Evolutionary conservation across 164 flowering plant species (phyloP), one percentile per base, ranked within the genome.

Genomic region (Macadamia tetraphylla): DNA sequence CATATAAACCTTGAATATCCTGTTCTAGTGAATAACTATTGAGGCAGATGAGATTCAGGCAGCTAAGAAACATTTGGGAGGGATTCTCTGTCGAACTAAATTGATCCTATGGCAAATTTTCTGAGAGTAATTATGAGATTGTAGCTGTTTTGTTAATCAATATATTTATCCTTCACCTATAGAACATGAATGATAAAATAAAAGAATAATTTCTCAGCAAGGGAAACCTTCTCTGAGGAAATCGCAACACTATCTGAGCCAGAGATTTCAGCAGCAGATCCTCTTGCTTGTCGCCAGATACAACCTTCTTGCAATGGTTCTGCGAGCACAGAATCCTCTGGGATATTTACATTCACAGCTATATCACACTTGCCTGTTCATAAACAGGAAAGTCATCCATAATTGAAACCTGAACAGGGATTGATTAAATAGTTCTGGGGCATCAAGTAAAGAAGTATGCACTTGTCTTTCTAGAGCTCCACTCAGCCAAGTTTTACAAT

Each of bases 241-340:
- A 74, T 74, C 3, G 67, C 76, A 52, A 70, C 69, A 6, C 48
- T 75, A 52, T 88, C 84, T 32, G 73, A 71, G 53, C 77, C 84
- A 29, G 82, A 81, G 32, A 86, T 70, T 78, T 81, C 89, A 60
- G 80, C 62, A 46, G 94, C 96, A 70, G 97, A 77, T 3, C 99
- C 98, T 78, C 97, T 89, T 56, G 91, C 85, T 69, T 83, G 97
- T 70, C 91, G 82, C 98, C 98, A 92, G 75, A 90, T 78, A 75
- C 84, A 87, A 58, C 84, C 85, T 77, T 87, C 94, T 69, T 87
- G 79, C 59, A 93, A 58, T 44, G 85, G 87, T 74, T 87, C 91
- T 42, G 90, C 89, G 72, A 95, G 90, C 70, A 84, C 85, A 58
- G 85, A 81, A 65, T 81, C 82, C 62, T 31, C 60, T 43, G 98